phyloP scores from a whole-genome alignment of 2,329 filamentous ascomycete genomes.

The Penicillium frequentans region DNA sequence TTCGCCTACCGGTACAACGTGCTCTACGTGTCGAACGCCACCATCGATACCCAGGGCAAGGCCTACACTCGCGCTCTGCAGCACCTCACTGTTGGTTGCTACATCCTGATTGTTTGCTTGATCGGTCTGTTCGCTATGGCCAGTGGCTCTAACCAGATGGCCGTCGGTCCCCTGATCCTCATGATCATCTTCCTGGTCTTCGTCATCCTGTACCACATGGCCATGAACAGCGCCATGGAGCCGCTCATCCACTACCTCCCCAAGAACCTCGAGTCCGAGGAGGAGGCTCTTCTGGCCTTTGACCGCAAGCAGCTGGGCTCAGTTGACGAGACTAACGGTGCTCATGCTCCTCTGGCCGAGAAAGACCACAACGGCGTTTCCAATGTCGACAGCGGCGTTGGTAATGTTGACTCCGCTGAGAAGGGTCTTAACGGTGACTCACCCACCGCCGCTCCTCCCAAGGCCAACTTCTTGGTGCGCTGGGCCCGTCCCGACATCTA shows the following conservation, averaged over 20 bases:
- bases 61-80: conserved; percentile 85
- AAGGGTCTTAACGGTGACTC: conserved; percentile 30
- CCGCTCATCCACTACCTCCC: conserved; percentile 79
- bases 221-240: conserved; percentile 68
- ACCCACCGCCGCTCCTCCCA: conserved; percentile 28
- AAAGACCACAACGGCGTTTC: conserved; percentile 23
- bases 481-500: conserved; percentile 80
- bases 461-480: conserved; percentile 39
- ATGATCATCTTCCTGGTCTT: conserved; percentile 77
- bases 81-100: conserved; percentile 80
- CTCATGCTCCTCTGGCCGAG: neutral
- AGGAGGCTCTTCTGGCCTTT: conserved; percentile 48
- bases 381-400: conserved; percentile 31
- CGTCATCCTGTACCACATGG: conserved; percentile 71
- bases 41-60: conserved; percentile 83
- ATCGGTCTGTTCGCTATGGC: conserved; percentile 80
- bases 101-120: conserved; percentile 78
- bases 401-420: conserved; percentile 33
- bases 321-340: conserved; percentile 17
- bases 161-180: conserved; percentile 68
- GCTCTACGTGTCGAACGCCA: conserved; percentile 78
- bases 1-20: conserved; percentile 88
- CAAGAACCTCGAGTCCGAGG: conserved; percentile 65
- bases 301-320: conserved; percentile 26
- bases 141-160: conserved; percentile 59